Evolutionary conservation across 2,329 filamentous ascomycete species (phyloP), one percentile per base, ranked within the genome.

Genomic region (Penicillium sp.): DNA sequence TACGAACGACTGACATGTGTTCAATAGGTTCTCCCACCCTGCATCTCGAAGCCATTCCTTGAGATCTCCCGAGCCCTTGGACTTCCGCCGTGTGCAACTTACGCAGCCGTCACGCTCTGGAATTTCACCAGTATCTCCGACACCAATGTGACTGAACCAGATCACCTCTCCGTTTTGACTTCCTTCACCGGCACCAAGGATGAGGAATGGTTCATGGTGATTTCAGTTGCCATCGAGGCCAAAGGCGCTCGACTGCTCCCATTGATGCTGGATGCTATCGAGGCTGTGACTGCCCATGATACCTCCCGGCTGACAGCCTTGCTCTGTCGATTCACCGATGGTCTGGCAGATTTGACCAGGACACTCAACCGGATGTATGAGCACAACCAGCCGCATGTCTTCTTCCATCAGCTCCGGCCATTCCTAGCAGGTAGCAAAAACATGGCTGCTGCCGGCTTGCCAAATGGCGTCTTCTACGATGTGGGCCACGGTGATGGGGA

Each of bases 351-450:
- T 12, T 60, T 76, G 26, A 68, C 64, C 5, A 36, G 38, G 1
- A 66, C 76, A 1, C 60, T 79, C 4, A 69, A 73, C 45, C 67
- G 76, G 3, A 78, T 79, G 76, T 73, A 77, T 40, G 75, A 78
- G 54, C 66, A 71, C 18, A 76, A 73, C 47, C 56, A 68, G 5
- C 76, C 76, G 0, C 62, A 73, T 26, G 64, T 73, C 1, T 79
- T 79, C 61, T 79, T 76, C 55, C 72, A 78, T 46, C 66, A 70
- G 18, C 72, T 79, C n/a, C 69, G 76, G 1, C 76, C 76, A 0
- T 71, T 76, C 44, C 58, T 79, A 11, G 76, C 76, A 0, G 76
- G 76, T 0, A 78, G 73, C 51, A 78, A 77, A 63, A 76, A 76
- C 46, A 78, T 79, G 76, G 71, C 69, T 6, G 64, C 68, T 2